Conservation (phyloP, 192 early-diverging fungal species). For the Coemansia sp. region DNA sequence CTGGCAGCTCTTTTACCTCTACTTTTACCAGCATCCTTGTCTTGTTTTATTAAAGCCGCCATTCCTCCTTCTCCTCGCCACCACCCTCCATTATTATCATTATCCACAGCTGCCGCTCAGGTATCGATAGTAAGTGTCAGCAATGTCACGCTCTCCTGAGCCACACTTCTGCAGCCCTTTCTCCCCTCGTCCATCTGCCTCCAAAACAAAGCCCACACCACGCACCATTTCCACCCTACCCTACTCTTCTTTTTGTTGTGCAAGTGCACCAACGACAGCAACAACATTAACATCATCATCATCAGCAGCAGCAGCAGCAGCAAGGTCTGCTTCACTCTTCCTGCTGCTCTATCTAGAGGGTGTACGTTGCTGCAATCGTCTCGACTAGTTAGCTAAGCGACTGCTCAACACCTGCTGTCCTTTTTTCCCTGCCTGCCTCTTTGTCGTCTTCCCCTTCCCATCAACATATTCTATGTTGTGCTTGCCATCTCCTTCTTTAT, state of each 20-base stretch:
- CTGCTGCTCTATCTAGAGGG: neutral
- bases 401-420: neutral
- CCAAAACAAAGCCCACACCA: neutral
- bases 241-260: neutral
- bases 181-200: neutral
- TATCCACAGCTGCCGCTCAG: too few species aligned
- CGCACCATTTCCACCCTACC: neutral
- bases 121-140: conserved; percentile 8
- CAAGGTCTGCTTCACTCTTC: neutral
- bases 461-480: neutral
- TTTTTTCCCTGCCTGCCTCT: neutral
- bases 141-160: conserved; percentile 7
- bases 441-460: neutral
- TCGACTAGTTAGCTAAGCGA: neutral
- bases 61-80: too few species aligned
- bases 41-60: neutral
- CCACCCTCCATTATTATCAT: too few species aligned
- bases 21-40: neutral
- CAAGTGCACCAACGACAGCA: neutral
- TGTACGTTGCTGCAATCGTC: neutral
- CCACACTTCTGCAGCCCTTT: neutral
- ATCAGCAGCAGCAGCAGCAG: too few species aligned
- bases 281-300: too few species aligned
- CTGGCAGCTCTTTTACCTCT: neutral
- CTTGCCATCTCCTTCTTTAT: neutral